Conservation (phyloP, 1,284 basidiomycete species). For the Sanghuangporus weigelae region DNA sequence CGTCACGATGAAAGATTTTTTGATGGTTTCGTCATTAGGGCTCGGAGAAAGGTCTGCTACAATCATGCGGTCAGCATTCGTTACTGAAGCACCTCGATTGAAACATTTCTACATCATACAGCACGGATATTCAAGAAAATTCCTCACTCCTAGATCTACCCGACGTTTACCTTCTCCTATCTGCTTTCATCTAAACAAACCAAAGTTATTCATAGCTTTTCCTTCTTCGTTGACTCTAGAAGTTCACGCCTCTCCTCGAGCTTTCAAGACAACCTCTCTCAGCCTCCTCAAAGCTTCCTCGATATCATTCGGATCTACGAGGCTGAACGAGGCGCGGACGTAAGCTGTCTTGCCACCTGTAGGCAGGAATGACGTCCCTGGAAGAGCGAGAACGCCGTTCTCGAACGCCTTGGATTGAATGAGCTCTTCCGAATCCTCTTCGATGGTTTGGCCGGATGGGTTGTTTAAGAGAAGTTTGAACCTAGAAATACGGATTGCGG, state of each 20-base stretch:
- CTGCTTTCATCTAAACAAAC: no score
- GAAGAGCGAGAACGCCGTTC: slow-evolving; percentile 84
- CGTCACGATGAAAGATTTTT: no score
- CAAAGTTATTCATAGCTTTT: no score
- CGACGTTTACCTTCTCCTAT: no score
- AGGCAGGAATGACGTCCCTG: slow-evolving; percentile 77
- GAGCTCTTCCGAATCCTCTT: slow-evolving; percentile 66
- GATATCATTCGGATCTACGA: slow-evolving; percentile 64
- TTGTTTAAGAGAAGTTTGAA: slow-evolving; percentile 54
- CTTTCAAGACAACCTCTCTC: slow-evolving; percentile 54
- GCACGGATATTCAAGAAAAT: no score
- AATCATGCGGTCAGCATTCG: no score
- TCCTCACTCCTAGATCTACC: no score
- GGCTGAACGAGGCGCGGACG: slow-evolving; percentile 77
- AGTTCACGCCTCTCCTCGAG: slow-evolving; percentile 21
- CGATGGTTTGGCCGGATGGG: slow-evolving; percentile 28
- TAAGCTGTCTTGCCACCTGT: slow-evolving; percentile 62
- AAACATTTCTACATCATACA: no score
- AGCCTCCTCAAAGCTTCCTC: slow-evolving; percentile 74
- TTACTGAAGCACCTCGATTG: no score
- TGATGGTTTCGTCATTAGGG: no score
- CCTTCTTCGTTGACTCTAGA: no score
- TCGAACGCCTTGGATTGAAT: slow-evolving; percentile 77
- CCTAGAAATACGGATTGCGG: slow-evolving; percentile 33
- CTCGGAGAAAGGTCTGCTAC: no score